Base-by-base conservation (phyloP, 768 basidiomycete species). In the Amanita polypyramis region DNA sequence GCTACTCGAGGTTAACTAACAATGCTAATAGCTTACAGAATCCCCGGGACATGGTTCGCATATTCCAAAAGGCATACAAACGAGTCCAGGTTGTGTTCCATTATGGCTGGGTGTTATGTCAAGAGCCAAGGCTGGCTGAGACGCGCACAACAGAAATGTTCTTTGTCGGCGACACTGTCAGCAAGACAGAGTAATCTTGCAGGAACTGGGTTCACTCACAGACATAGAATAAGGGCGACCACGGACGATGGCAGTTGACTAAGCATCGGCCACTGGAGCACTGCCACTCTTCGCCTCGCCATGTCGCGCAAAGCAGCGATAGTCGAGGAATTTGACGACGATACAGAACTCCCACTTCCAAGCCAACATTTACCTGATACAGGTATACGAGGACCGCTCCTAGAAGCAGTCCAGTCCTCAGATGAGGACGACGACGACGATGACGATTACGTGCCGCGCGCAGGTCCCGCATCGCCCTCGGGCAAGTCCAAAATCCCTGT, bases 251-350 rank as follows among this genome's bases (percentile, higher is more conserved):
- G 45, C 35, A 17, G 20, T 45, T 32, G 43, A 50, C 29, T 43
- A 47, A 34, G 41, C 45, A 52, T 60, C 60, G n/a, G n/a, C n/a
- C n/a, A n/a, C n/a, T n/a, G 62, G 60, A 58, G 5, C 33, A 35
- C 12, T 5, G 5, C n/a, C 10, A n/a, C 14, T 35, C 23, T 29
- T 3, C 8, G 9, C 11, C 23, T 30, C 3, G 14, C 20, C 35
- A 88, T 88, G 85, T 79, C 82, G 53, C 82, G 82, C 55, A 73
- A 80, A 62, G 67, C 79, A 59, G 80, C 78, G 53, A 70, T 80
- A 52, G 73, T 79, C 51, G 80, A 82, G 58, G 89, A 89, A 59
- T 95, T 94, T 58, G 90, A 95, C 76, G 93, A 96, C 68, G 92
- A 95, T 58, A 90, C 88, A 10, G 92, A 95, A 60, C 76, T 94